Conservation (phyloP, 2,329 filamentous ascomycete genomes). For the Trichophyton simii region DNA sequence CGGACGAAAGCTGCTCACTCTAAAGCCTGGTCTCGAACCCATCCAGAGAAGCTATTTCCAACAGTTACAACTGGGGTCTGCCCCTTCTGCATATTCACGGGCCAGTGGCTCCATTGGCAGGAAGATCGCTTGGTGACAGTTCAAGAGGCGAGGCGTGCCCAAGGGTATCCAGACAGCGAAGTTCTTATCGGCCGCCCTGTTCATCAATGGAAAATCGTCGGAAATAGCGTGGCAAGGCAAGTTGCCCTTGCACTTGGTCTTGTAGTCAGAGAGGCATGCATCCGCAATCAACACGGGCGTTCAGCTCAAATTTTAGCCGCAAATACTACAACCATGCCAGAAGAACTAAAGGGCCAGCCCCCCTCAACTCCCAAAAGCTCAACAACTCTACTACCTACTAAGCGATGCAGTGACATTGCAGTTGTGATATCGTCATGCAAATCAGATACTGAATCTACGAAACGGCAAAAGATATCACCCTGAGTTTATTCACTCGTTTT, state of each 20-base stretch:
- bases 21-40: constrained; percentile 14
- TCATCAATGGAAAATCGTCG: constrained; percentile 54
- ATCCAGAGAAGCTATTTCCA: constrained; percentile 42
- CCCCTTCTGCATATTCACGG: constrained; percentile 44
- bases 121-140: constrained; percentile 51
- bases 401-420: background rate
- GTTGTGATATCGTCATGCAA: background rate
- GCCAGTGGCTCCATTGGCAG: constrained; percentile 51
- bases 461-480: background rate
- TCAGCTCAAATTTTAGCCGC: background rate
- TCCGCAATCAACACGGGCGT: constrained; percentile 6
- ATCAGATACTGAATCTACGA: background rate
- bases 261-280: constrained; percentile 48
- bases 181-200: constrained; percentile 48
- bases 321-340: background rate
- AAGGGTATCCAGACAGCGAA: constrained; percentile 59
- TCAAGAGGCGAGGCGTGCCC: constrained; percentile 55
- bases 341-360: background rate
- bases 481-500: background rate
- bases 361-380: background rate
- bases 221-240: constrained; percentile 63
- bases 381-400: background rate
- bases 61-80: constrained; percentile 49
- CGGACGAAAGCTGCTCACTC: constrained; percentile 1
- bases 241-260: constrained; percentile 56